Conservation (phyloP, 2,329 filamentous ascomycete species). For the Arthrinium phaeospermum region DNA sequence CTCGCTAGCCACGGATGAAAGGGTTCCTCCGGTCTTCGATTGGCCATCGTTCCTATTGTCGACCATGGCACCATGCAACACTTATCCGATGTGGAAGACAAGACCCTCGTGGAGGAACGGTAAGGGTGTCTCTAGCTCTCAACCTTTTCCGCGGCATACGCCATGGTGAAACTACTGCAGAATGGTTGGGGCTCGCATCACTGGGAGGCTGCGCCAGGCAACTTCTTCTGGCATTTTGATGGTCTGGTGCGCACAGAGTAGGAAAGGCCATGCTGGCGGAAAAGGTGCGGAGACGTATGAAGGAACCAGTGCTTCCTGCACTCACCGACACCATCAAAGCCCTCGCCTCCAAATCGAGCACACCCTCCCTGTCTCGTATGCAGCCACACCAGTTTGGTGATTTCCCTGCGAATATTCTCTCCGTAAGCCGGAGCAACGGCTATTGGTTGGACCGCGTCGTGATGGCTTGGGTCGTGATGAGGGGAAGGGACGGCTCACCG, state of each 20-base stretch:
- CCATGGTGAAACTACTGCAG: background rate
- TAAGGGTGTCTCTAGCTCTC: conserved; percentile 2
- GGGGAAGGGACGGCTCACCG: background rate
- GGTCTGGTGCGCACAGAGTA: background rate
- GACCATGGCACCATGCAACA: background rate
- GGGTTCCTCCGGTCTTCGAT: background rate
- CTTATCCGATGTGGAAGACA: background rate
- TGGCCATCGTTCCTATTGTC: background rate
- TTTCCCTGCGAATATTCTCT: background rate
- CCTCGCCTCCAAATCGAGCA: conserved; percentile 6
- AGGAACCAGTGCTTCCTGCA: background rate
- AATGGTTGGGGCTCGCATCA: background rate
- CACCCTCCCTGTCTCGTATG: background rate
- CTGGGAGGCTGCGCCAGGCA: background rate
- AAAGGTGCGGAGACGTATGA: background rate
- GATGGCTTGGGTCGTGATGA: conserved; percentile 4
- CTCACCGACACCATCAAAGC: background rate
- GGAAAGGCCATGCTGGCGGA: background rate
- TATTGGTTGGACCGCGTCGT: background rate
- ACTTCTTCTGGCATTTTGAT: background rate
- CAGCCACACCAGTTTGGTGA: background rate
- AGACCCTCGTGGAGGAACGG: background rate
- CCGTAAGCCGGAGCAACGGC: background rate
- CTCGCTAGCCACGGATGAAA: background rate
- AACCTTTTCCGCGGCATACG: background rate